Base-by-base conservation (phyloP, 768 basidiomycete species). In the Aureoboletus auriporus region DNA sequence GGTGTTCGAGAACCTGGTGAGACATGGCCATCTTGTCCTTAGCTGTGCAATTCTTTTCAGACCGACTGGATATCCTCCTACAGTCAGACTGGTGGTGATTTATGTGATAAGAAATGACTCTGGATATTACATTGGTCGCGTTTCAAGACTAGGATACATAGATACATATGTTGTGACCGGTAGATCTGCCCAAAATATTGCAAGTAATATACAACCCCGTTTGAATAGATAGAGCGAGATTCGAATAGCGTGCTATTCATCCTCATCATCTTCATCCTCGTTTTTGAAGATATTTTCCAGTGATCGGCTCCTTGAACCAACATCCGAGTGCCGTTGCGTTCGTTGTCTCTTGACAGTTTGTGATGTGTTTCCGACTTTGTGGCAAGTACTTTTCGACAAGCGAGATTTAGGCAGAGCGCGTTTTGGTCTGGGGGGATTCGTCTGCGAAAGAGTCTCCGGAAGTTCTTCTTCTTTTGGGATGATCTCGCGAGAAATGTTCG, bases 371-470 rank as follows among this genome's bases (percentile, higher is more conserved):
- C 47, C 54, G 14, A 52, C 47, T 42, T 39, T 49, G 50, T 30
- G 37, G 14, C 41, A 50, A n/a, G 34, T 34, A 7, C 13, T 8
- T 8, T 17, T 36, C 10, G 54, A 44, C 46, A 55, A 29, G 29
- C 60, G 61, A 36, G 54, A 54, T 47, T 35, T 64, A 14, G 65
- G 65, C 14, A 66, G 48, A 14, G 62, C 52, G 27, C 65, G 67
- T 50, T 66, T 66, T 42, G 60, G 58, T 36, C 65, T 56, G 11
- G 36, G 20, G 6, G 38, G 39, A 12, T 33, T 51, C 40, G 50
- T 17, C 29, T 31, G 30, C 31, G 44, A 38, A 30, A 62, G 53
- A 23, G 55, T 56, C 8, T 59, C 49, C 0, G 52, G 36, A 5
- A 33, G 11, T 10, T 64, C 61, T 43, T 63, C 62, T 20, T 48